Evolutionary conservation across 768 basidiomycete species (phyloP), one percentile per base, ranked within the genome.

Genomic region (Phaeolepiota aurea): DNA sequence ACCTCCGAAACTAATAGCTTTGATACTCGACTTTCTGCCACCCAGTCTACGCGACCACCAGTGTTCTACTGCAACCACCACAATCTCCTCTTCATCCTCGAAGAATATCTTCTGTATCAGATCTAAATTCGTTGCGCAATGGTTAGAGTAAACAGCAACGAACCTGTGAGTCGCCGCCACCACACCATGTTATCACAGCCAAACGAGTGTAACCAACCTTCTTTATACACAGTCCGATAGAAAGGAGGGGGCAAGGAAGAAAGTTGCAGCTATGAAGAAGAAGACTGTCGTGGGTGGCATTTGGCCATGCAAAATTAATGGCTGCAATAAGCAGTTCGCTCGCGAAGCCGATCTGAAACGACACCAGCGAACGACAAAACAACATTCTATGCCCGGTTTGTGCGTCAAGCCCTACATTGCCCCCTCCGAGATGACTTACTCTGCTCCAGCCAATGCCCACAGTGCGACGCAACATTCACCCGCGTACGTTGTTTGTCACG

Each of bases 251-350:
- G 45, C 54, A 5, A 32, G 44, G 9, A 53, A 50, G 39, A 54
- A 54, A 44, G 51, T 56, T 32, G 42, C 47, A 19, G 36, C 49
- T 36, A 39, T 45, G 16, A 68, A 66, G 56, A 77, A 77, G 66
- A 76, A 75, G 46, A 50, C 59, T 12, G 50, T 59, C 2, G 67
- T 69, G 45, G 65, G 76, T 2, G 72, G 75, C 4, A 55, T 78
- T 35, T 87, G 85, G 85, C 82, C 85, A 4, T 87, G 85, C 67
- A 77, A 77, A 57, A 86, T 87, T 54, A 74, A 79, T 53, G 85
- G 82, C 20, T 87, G 85, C 63, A 78, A 76, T 62, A 87, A 87
- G 60, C 76, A 83, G 55, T 87, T 87, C 54, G 84, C 82, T 34
- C 72, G 85, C 40, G 85, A 87, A 59, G 85, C 85, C 12, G 85